Evolutionary conservation across 2,329 filamentous ascomycete species (phyloP).

Genomic region (Trichoderma sp.): DNA sequence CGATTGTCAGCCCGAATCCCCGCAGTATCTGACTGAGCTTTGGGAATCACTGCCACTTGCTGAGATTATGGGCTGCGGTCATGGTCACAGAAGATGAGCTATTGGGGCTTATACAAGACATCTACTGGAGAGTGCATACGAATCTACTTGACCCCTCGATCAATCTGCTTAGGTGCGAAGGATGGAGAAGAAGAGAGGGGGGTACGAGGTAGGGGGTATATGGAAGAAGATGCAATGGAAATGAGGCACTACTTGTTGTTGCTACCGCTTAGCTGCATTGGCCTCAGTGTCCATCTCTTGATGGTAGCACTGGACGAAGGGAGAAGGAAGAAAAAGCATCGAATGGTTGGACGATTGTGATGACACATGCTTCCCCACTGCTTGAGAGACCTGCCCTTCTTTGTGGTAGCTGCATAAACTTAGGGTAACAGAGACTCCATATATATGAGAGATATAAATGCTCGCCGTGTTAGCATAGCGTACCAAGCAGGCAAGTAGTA

Average conservation of each 20-base stretch:
- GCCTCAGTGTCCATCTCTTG: not conserved
- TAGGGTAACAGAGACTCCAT: not conserved
- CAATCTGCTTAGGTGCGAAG: not conserved
- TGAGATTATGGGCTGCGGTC: not conserved
- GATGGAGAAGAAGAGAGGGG: not conserved
- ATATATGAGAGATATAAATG: conserved; percentile 15
- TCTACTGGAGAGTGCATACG: not conserved
- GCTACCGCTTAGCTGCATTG: not conserved
- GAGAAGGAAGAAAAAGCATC: not conserved
- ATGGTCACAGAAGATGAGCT: not conserved
- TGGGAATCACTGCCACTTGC: not conserved
- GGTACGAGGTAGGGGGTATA: not conserved
- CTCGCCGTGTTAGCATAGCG: not conserved
- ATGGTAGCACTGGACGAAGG: not conserved
- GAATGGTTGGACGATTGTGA: conserved; percentile 1
- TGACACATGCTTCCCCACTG: conserved; percentile 12
- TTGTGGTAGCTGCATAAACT: conserved; percentile 9
- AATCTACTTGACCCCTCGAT: not conserved
- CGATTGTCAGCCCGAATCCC: conserved; percentile 4
- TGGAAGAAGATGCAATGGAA: not conserved
- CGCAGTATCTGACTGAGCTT: not conserved
- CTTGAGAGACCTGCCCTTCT: not conserved
- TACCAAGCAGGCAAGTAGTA: not conserved
- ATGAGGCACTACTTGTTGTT: not conserved
- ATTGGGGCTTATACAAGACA: not conserved